These are phyloP conservation scores for Phytophthora fragariae DNA, from an alignment of 352 stramenopile genomes.

Conservation along the genomic window DNA sequence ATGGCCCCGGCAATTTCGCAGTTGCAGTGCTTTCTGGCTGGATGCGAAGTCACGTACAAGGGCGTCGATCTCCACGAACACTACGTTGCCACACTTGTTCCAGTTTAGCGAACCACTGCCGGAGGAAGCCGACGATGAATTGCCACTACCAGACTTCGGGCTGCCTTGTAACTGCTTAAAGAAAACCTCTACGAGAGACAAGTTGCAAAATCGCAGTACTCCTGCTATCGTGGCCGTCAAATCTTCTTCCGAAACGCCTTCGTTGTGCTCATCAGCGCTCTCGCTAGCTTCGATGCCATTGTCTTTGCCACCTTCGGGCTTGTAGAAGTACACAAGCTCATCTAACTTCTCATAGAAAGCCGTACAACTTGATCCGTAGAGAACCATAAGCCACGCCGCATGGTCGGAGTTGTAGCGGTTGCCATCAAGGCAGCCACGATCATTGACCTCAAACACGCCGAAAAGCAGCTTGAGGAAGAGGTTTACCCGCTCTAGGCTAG, in stretches of 20 bases:
- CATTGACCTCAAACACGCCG: constrained; percentile 71
- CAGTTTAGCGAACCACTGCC: constrained; percentile 54
- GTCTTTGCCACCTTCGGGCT: constrained; percentile 33
- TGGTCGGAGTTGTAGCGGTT: constrained; percentile 45
- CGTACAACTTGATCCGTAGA: constrained; percentile 78
- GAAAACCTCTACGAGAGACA: constrained; percentile 77
- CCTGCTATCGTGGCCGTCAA: constrained; percentile 65
- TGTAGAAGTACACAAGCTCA: constrained; percentile 79
- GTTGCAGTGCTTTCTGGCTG: constrained; percentile 54
- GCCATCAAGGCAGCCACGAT: constrained; percentile 49
- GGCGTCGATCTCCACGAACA: constrained; percentile 85
- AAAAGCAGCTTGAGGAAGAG: constrained; percentile 65
- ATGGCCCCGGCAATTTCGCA: constrained; percentile 27
- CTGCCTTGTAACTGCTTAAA: constrained; percentile 60
- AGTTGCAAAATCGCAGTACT: constrained; percentile 82
- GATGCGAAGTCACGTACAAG: constrained; percentile 82
- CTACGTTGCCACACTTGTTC: constrained; percentile 85
- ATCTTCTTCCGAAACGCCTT: constrained; percentile 59
- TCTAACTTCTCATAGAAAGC: constrained; percentile 87
- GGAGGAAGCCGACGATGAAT: constrained; percentile 27
- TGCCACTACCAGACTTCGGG: constrained; percentile 18
- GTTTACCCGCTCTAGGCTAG: constrained; percentile 58
- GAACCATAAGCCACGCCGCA: constrained; percentile 67
- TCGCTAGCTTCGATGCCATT: constrained; percentile 11
- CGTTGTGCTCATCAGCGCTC: constrained; percentile 15